Evolutionary conservation across 495 filamentous ascomycete genomes (phyloP).

Genomic region (Rusavskia elegans): DNA sequence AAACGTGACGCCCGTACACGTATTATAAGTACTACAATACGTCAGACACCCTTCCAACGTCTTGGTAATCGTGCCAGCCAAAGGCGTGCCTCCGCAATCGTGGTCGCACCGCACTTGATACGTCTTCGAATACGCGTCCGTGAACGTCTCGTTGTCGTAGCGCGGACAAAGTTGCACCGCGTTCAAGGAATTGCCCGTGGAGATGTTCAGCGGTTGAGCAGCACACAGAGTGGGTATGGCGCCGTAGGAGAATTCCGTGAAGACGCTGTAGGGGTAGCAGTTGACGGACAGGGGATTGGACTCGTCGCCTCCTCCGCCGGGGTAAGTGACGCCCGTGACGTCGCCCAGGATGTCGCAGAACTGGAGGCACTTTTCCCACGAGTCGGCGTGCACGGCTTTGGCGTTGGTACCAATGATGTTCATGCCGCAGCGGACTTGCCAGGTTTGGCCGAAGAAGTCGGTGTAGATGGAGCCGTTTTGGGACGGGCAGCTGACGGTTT

Average conservation of each 20-base stretch:
- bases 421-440: constrained; percentile 5
- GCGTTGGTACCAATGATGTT: not conserved
- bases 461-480: constrained; percentile 1
- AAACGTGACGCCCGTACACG: constrained; percentile 4
- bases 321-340: constrained; percentile 1
- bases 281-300: not conserved
- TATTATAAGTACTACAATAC: constrained; percentile 7
- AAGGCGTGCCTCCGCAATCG: not conserved
- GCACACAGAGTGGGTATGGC: not conserved
- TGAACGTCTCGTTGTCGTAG: not conserved
- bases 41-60: constrained; percentile 8
- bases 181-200: not conserved
- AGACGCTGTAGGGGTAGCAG: constrained; percentile 4
- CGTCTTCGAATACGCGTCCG: not conserved
- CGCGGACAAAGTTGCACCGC: constrained; percentile 1
- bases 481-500: not conserved
- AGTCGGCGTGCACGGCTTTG: constrained; percentile 3
- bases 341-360: constrained; percentile 2
- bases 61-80: not conserved
- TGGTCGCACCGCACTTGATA: constrained; percentile 6
- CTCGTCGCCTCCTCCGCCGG: not conserved
- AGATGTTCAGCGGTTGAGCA: not conserved
- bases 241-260: not conserved
- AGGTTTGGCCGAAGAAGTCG: not conserved
- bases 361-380: constrained; percentile 3